Evolutionary conservation across 805 yeast species (phyloP), one percentile per base, ranked within the genome.

Genomic region (Monosporozyma siamensis): DNA sequence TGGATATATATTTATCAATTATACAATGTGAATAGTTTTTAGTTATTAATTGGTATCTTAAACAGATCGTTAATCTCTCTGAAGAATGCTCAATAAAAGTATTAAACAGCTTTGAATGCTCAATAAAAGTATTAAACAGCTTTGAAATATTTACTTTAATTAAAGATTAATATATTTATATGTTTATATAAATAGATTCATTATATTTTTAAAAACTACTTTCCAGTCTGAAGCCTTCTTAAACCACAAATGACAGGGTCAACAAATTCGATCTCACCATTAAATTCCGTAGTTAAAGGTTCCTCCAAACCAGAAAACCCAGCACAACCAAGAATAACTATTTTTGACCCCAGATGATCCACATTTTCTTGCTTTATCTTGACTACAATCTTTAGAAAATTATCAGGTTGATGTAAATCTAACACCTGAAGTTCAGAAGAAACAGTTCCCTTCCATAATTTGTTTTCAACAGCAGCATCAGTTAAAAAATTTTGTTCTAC

Each of bases 301-400:
- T 32, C 34, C 29, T 50, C 43, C 38, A 55, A 31, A 1, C 58
- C 55, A 11, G 57, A 49, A 40, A 53, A 55, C n/a, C 59, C 59
- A 12, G 59, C 59, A 34, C 59, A 55, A 8, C 59, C 59, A 3
- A 55, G 48, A 20, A 55, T 49, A 14, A 55, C 50, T 10, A 50
- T 43, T 20, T 36, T 27, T 6, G 56, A 49, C 6, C 43, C 36
- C 32, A 49, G 42, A 14, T 41, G 42, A 15, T 30, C 37, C 8
- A 53, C 44, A 47, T 51, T 51, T 40, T 51, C 48, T n/a, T 22
- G 26, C 25, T 42, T 40, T 24, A 55, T 48, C 30, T 46, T 43
- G 23, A 38, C 27, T 15, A 44, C 52, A 18, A 55, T 53, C 8
- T 42, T 40, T 17, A 40, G 43, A 36, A 46, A 47, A 34, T 44